A percentile compares a stretch with the other conserved stretches of the same genome.
Evolutionary conservation across 2,329 filamentous ascomycete genomes (phyloP).

Genomic region (Sordariomycetes sp.): DNA sequence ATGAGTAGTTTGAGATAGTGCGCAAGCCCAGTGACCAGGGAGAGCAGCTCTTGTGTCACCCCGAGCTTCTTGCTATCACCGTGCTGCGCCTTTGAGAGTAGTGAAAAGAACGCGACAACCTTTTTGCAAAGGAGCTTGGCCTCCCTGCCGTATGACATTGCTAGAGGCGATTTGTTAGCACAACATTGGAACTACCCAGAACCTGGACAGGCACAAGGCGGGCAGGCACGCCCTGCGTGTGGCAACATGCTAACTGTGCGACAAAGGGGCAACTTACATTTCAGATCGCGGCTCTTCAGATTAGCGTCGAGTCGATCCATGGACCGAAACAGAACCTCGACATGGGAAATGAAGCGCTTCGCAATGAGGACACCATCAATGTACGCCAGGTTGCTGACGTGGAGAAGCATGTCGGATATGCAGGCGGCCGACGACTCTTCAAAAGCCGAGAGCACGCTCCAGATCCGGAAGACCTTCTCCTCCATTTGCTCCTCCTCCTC

Average conservation of each 20-base stretch:
- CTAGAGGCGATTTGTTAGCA: slow-evolving; percentile 24
- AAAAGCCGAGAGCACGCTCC: slow-evolving; percentile 93
- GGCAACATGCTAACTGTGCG: background rate
- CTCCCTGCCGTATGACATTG: slow-evolving; percentile 82
- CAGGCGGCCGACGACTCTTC: slow-evolving; percentile 96
- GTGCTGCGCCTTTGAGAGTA: slow-evolving; percentile 90
- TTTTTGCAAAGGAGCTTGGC: slow-evolving; percentile 99
- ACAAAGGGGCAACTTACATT: background rate
- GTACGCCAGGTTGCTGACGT: slow-evolving; percentile 96
- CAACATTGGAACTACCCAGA: background rate
- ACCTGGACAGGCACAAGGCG: background rate
- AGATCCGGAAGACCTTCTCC: slow-evolving; percentile 94
- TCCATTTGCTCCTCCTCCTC: slow-evolving; percentile 89
- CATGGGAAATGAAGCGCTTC: slow-evolving; percentile 90
- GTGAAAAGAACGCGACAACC: slow-evolving; percentile 92
- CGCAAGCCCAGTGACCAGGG: slow-evolving; percentile 85
- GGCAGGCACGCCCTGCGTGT: background rate
- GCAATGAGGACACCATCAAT: slow-evolving; percentile 90
- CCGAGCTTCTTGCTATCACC: slow-evolving; percentile 81
- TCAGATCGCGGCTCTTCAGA: slow-evolving; percentile 29
- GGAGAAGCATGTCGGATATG: slow-evolving; percentile 96
- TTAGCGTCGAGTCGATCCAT: slow-evolving; percentile 73
- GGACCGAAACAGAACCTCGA: slow-evolving; percentile 82
- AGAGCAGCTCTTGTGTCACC: slow-evolving; percentile 96
- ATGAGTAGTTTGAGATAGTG: slow-evolving; percentile 98